A percentile compares a stretch with the other conserved stretches of the same genome.
These are phyloP conservation scores for Candida parachauliodes DNA, from an alignment of 805 yeast species.

Conservation along the genomic window DNA sequence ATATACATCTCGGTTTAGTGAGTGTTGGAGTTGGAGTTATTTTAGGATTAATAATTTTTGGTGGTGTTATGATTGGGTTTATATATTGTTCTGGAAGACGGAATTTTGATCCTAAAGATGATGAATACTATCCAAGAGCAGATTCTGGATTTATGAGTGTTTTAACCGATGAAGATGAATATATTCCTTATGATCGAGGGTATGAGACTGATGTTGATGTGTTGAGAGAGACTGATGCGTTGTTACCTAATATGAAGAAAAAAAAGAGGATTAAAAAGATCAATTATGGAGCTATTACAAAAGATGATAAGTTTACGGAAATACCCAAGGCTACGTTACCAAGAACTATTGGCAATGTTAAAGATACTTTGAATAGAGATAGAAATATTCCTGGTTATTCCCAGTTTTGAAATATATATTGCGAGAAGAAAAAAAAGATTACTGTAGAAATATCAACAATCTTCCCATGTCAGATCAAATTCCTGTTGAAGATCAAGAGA, in stretches of 20 bases:
- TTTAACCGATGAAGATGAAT: constrained; percentile 24
- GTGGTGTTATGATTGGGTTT: constrained; percentile 18
- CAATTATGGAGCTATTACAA: constrained; percentile 17
- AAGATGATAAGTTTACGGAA: constrained; percentile 10
- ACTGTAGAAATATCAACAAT: not conserved
- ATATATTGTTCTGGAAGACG: constrained; percentile 17
- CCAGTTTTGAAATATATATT: constrained; percentile 5
- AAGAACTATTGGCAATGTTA: constrained; percentile 19
- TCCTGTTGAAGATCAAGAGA: constrained; percentile 20
- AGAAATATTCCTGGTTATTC: constrained; percentile 15
- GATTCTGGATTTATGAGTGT: constrained; percentile 38
- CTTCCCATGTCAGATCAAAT: constrained; percentile 28
- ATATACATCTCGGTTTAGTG: constrained; percentile 60
- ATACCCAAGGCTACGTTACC: constrained; percentile 15
- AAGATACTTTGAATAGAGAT: constrained; percentile 19
- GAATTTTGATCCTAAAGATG: constrained; percentile 4
- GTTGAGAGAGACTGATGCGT: constrained; percentile 27
- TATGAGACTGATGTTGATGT: constrained; percentile 43
- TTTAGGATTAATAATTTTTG: constrained; percentile 49
- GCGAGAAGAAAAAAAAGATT: constrained; percentile 3
- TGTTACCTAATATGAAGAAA: constrained; percentile 21
- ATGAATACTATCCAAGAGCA: constrained; percentile 11
- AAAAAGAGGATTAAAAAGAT: constrained; percentile 13
- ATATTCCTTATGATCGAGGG: constrained; percentile 28
- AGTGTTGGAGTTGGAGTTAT: constrained; percentile 67